Conservation (phyloP, 164 flowering plant species). For the Berberis thunbergii region DNA sequence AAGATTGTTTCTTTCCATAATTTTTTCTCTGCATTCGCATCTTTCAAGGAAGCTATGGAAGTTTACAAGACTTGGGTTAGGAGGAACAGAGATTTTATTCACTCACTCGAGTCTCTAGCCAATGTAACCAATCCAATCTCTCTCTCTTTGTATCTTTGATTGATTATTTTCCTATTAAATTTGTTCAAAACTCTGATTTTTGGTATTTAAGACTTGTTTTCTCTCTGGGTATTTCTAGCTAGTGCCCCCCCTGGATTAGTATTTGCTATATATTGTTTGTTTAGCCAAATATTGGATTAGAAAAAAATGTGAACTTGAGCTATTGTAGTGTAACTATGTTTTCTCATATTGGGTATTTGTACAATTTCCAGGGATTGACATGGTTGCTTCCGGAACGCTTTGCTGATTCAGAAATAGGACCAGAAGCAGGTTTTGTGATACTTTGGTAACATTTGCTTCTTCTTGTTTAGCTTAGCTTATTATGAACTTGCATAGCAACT, state of each 20-base stretch:
- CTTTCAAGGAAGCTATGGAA: slow-evolving; percentile 45
- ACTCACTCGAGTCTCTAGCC: slow-evolving; percentile 88
- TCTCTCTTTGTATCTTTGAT: not conserved
- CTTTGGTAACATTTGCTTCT: slow-evolving; percentile 76
- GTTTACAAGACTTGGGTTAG: slow-evolving; percentile 84
- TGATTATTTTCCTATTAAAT: not conserved
- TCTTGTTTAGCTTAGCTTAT: slow-evolving; percentile 14
- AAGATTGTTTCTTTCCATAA: not conserved
- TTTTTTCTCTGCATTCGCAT: not conserved
- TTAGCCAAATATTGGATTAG: too few species aligned
- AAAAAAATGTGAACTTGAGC: too few species aligned
- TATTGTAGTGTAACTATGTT: too few species aligned
- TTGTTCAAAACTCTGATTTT: not conserved
- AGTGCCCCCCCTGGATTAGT: too few species aligned
- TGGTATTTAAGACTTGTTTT: not conserved
- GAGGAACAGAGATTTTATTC: slow-evolving; percentile 74
- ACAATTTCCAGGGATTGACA: slow-evolving; percentile 66
- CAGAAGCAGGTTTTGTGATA: slow-evolving; percentile 99
- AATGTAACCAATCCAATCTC: slow-evolving; percentile 44
- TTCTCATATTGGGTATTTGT: not conserved
- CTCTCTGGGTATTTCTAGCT: too few species aligned
- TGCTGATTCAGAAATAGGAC: slow-evolving; percentile 84
- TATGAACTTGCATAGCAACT: too few species aligned
- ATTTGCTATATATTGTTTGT: too few species aligned
- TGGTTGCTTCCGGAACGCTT: slow-evolving; percentile 97